phyloP scores from a whole-genome alignment of 1,284 basidiomycete species.

The Moesziomyces aphidis region DNA sequence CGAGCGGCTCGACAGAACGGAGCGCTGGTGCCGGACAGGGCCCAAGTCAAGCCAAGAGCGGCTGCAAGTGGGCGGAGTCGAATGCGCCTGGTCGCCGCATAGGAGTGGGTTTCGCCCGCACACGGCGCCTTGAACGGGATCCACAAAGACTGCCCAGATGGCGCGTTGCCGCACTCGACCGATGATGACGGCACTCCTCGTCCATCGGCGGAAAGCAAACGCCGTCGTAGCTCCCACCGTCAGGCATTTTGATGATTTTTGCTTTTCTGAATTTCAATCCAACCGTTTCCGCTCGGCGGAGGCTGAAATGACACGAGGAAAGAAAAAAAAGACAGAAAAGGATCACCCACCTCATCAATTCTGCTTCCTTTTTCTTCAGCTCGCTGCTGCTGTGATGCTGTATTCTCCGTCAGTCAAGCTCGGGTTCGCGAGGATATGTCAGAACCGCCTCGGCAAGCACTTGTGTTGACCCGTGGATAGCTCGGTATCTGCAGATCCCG shows the following conservation, averaged over 20 bases:
- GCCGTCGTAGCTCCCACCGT: neutral
- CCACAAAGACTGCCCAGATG: neutral
- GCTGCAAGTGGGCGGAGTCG: neutral
- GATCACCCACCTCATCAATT: no score
- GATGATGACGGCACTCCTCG: neutral
- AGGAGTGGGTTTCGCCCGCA: neutral
- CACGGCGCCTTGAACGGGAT: neutral
- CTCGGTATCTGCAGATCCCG: neutral
- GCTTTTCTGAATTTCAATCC: neutral
- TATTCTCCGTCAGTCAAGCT: no score
- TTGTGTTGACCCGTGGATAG: neutral
- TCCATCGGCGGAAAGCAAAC: neutral
- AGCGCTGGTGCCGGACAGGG: neutral
- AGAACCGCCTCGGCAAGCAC: neutral
- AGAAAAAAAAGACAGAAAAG: neutral
- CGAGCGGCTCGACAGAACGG: neutral
- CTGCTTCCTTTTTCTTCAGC: no score
- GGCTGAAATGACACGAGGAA: neutral
- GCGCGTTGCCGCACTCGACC: neutral
- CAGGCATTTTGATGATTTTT: no score
- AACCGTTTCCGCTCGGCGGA: no score
- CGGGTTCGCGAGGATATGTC: no score
- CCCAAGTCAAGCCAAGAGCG: neutral
- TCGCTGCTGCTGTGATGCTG: no score
- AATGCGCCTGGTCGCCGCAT: neutral